Evolutionary conservation across 495 filamentous ascomycete genomes (phyloP).

Genomic region (Aspergillus cristatus): DNA sequence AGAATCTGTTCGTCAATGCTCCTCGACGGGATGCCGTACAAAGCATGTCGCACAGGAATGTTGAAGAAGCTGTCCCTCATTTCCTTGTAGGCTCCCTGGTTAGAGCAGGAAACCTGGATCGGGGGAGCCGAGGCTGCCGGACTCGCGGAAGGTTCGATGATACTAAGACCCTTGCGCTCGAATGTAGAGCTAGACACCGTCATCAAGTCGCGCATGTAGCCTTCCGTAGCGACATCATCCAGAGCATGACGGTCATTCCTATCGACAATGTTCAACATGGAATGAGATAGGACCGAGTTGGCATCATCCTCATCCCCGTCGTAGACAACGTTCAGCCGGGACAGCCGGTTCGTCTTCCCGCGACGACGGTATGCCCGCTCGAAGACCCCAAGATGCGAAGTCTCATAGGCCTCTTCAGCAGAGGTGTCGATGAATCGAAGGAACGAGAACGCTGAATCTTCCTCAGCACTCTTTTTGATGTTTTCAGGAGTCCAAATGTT

Average conservation of each 20-base stretch:
- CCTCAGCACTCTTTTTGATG: constrained; percentile 48
- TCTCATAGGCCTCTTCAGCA: constrained; percentile 55
- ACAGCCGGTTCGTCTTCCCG: constrained; percentile 35
- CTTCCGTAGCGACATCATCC: constrained; percentile 60
- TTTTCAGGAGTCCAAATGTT: constrained; percentile 85
- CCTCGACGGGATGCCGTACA: constrained; percentile 54
- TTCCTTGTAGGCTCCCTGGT: constrained; percentile 55
- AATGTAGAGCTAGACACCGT: constrained; percentile 65
- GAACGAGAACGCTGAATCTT: constrained; percentile 72
- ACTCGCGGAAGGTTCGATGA: constrained; percentile 70
- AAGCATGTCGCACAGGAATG: constrained; percentile 55
- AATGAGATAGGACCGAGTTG: constrained; percentile 55
- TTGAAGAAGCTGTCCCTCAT: constrained; percentile 75
- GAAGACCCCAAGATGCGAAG: constrained; percentile 52
- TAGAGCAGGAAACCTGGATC: constrained; percentile 66
- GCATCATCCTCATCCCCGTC: constrained; percentile 45
- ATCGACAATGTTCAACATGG: constrained; percentile 70
- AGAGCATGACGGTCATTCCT: constrained; percentile 58
- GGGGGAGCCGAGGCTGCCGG: constrained; percentile 80
- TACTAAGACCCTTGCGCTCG: constrained; percentile 56
- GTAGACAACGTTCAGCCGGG: constrained; percentile 50
- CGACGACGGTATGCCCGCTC: constrained; percentile 55
- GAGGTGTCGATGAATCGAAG: constrained; percentile 78
- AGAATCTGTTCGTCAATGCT: constrained; percentile 67
- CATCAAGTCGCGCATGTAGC: constrained; percentile 64